Percentiles rank a stretch among this genome's conserved stretches.
Conservation (phyloP, 805 yeast genomes). For the Kuraishia floccosa region DNA sequence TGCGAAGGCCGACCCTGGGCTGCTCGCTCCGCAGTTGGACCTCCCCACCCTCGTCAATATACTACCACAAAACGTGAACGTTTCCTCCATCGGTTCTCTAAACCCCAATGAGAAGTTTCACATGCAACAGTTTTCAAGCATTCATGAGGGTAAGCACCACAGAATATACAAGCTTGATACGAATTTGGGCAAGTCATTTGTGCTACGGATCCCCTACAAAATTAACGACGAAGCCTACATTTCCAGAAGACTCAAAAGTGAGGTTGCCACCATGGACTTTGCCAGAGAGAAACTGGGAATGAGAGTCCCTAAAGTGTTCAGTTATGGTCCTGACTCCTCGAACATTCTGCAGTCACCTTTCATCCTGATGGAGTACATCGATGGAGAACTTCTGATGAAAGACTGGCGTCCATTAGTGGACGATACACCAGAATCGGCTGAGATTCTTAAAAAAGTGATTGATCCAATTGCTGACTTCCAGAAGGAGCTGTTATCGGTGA, state of each 20-base stretch:
- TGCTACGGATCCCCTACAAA: conserved; percentile 80
- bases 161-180: conserved; percentile 69
- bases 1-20: conserved; percentile 14
- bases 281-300: conserved; percentile 50
- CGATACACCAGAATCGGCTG: conserved; percentile 41
- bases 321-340: conserved; percentile 48
- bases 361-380: conserved; percentile 68
- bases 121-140: conserved; percentile 65
- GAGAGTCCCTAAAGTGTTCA: conserved; percentile 62
- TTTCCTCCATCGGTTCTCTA: conserved; percentile 28
- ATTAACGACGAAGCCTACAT: conserved; percentile 56
- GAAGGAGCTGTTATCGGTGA: conserved; percentile 36
- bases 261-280: conserved; percentile 91
- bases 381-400: conserved; percentile 78
- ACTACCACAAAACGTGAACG: conserved; percentile 36
- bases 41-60: conserved; percentile 3
- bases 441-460: conserved; percentile 46
- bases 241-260: conserved; percentile 65
- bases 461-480: conserved; percentile 66
- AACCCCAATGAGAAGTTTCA: conserved; percentile 31
- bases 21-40: conserved; percentile 9
- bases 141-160: conserved; percentile 93
- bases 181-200: conserved; percentile 46
- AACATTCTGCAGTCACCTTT: conserved; percentile 68
- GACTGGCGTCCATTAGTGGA: conserved; percentile 78